These are phyloP conservation scores for Hirschioporus abietinus DNA, from an alignment of 768 basidiomycete species.

Conservation along the genomic window DNA sequence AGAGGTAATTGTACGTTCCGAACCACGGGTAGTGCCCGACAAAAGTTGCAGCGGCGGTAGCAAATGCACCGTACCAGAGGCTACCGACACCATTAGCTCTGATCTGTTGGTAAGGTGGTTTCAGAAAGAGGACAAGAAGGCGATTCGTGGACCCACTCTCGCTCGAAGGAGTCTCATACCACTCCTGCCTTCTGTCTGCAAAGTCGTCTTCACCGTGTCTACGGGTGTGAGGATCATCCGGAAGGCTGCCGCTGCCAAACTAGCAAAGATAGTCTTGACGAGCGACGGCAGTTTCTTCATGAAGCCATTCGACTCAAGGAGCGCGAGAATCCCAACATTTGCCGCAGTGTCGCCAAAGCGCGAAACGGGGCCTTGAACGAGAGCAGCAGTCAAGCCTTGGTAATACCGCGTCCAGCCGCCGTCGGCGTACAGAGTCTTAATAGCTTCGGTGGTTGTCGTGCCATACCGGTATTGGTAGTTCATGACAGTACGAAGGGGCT, in stretches of 20 bases:
- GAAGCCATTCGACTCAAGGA: conserved; percentile 72
- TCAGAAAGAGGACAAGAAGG: not conserved
- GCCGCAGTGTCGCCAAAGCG: conserved; percentile 96
- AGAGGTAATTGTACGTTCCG: conserved; percentile 78
- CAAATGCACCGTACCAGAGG: conserved; percentile 88
- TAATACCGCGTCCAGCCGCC: conserved; percentile 86
- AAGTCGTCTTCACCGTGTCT: conserved; percentile 91
- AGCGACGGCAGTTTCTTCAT: conserved; percentile 56
- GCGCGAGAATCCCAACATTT: conserved; percentile 85
- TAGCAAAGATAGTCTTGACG: conserved; percentile 77
- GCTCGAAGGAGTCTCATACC: conserved; percentile 62
- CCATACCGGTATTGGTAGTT: conserved; percentile 94
- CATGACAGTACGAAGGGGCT: conserved; percentile 96
- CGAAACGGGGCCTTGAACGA: conserved; percentile 77
- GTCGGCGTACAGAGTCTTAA: conserved; percentile 62
- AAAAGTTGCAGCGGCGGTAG: conserved; percentile 90
- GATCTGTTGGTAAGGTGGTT: conserved; percentile 36
- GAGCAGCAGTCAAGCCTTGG: conserved; percentile 79
- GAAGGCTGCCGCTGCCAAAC: conserved; percentile 74
- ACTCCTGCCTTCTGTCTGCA: conserved; percentile 82
- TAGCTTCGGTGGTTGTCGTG: conserved; percentile 62
- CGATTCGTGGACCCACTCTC: conserved; percentile 40
- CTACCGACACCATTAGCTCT: conserved; percentile 69
- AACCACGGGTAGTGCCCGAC: conserved; percentile 94
- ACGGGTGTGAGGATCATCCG: conserved; percentile 90